Base-by-base conservation (phyloP, 306 rosid species). In the Oemleria cerasiformis region DNA sequence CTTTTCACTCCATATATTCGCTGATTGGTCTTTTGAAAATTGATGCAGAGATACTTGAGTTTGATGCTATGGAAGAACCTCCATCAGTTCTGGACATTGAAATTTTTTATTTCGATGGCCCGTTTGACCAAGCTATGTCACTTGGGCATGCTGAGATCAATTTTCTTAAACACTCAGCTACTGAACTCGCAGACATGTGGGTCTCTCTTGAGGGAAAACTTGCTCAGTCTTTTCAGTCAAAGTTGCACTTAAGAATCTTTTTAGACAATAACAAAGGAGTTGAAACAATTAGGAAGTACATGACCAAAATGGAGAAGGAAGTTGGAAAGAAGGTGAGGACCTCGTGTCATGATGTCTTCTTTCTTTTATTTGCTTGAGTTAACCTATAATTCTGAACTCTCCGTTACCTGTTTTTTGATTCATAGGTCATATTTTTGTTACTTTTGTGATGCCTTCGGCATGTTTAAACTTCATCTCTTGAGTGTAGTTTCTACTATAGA, bases 21-120 rank as follows among this genome's bases (percentile, higher is more conserved):
- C 49, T 50, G 50, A 20, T 41, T 55, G 47, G 40, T 67, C 16
- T 34, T 65, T 54, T 58, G 19, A 15, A 60, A 63, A 45, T 53
- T 76, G 40, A 41, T 81, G 84, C 87, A 94, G 98, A 94, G 84
- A 82, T 94, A 80, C 85, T 91, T 47, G 98, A 94, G 84, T 91
- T 94, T 49, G 95, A 83, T 84, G 96, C 97, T 50, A 91, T 87
- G 97, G 96, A 89, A 80, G 98, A 94, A 84, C 98, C 97, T 2
- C 98, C 98, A 15, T 83, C 97, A 34, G 91, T 94, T 75, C 72
- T 94, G 74, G 81, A 79, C 51, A 88, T 91, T 68, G 97, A 94
- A 74, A 94, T 89, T 55, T 87, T 87, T 68, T 86, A 89, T 86
- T 94, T 91, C 67, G 98, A 91, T 63, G 97, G 98, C 73, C 96